A percentile compares a stretch with the other conserved stretches of the same genome.
These are phyloP conservation scores for Hypholoma sublateritium DNA, from an alignment of 768 basidiomycete species.

Conservation along the genomic window DNA sequence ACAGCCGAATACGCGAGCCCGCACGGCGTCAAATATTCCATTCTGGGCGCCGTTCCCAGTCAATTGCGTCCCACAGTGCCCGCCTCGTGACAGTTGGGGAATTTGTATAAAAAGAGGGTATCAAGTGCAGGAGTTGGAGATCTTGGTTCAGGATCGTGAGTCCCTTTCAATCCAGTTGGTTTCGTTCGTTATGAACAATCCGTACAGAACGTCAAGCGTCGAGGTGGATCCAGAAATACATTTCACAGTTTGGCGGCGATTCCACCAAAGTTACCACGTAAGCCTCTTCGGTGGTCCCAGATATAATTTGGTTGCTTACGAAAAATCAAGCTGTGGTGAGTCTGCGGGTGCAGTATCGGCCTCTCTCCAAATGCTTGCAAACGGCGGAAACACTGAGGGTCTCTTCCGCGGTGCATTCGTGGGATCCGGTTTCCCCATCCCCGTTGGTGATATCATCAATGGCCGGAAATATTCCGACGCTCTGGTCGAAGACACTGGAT, in stretches of 20 bases:
- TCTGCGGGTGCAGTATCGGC: conserved; percentile 55
- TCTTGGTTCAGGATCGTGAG: conserved; percentile 62
- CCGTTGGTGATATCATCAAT: conserved; percentile 39
- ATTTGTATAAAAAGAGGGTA: too few species aligned
- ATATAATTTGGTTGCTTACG: not conserved
- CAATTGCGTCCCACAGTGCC: too few species aligned
- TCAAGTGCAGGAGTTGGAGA: conserved; percentile 54
- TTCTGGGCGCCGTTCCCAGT: too few species aligned
- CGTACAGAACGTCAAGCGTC: conserved; percentile 52
- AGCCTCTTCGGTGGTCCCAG: too few species aligned
- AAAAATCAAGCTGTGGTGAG: conserved; percentile 35
- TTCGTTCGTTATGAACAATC: not conserved
- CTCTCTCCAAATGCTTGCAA: conserved; percentile 47
- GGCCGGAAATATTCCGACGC: conserved; percentile 47
- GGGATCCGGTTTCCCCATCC: conserved; percentile 48
- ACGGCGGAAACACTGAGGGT: conserved; percentile 42
- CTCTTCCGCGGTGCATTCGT: conserved; percentile 52
- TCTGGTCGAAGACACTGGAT: conserved; percentile 34
- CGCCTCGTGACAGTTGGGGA: too few species aligned
- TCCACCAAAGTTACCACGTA: conserved; percentile 58
- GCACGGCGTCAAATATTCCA: too few species aligned
- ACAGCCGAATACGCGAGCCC: too few species aligned
- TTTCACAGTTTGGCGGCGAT: conserved; percentile 64
- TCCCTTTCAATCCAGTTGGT: not conserved
- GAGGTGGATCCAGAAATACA: conserved; percentile 68